phyloP scores from a whole-genome alignment of 2,329 filamentous ascomycete species.

The Paecilomyces dactylethromorphus region DNA sequence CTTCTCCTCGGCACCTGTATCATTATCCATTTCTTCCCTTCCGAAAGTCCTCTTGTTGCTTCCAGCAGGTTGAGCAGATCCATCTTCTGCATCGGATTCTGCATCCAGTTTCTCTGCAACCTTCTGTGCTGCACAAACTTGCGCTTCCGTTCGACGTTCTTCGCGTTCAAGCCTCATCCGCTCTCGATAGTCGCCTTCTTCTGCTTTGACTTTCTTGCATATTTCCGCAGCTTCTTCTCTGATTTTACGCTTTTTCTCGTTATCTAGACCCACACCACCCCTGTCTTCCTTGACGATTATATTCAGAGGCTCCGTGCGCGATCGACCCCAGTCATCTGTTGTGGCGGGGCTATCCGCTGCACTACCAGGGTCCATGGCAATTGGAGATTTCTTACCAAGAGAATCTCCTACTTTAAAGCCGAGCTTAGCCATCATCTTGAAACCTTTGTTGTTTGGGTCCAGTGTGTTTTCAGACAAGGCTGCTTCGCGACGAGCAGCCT shows the following conservation, averaged over 20 bases:
- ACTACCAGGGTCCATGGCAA: constrained; percentile 12
- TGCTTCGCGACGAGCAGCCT: constrained; percentile 63
- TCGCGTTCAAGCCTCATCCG: constrained; percentile 65
- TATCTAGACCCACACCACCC: constrained; percentile 76
- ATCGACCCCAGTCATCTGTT: constrained; percentile 17
- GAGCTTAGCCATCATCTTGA: constrained; percentile 95
- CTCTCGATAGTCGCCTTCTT: constrained; percentile 67
- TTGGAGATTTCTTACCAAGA: constrained; percentile 57
- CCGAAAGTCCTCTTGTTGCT: constrained; percentile 5
- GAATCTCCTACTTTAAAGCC: constrained; percentile 74
- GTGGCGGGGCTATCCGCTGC: neutral
- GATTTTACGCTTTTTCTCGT: constrained; percentile 71
- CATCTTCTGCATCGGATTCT: constrained; percentile 33
- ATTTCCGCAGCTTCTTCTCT: constrained; percentile 54
- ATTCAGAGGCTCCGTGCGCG: constrained; percentile 64
- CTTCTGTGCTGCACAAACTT: constrained; percentile 72
- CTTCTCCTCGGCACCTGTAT: constrained; percentile 3
- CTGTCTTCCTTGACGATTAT: constrained; percentile 72
- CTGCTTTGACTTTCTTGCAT: constrained; percentile 56
- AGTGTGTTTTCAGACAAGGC: constrained; percentile 71
- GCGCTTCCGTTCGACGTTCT: constrained; percentile 59
- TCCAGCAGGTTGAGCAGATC: constrained; percentile 10
- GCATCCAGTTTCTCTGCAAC: constrained; percentile 71
- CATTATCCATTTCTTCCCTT: constrained; percentile 8
- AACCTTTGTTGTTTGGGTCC: constrained; percentile 70